Base-by-base conservation (phyloP, 2,329 filamentous ascomycete genomes). In the Colletotrichum chlorophyti region DNA sequence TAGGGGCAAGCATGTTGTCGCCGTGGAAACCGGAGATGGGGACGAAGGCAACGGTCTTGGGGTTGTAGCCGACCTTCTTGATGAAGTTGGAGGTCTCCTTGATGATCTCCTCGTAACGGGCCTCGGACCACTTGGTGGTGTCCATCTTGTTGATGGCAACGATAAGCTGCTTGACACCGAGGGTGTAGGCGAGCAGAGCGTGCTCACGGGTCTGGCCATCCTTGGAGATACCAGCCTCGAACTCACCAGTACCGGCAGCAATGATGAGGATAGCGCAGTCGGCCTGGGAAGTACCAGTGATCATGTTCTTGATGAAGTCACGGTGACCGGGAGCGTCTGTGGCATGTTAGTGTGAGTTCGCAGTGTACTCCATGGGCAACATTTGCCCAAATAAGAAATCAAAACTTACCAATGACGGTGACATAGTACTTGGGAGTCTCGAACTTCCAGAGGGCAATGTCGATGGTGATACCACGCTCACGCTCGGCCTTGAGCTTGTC, bases 301-400 rank as follows among this genome's bases (percentile, higher is more conserved):
- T 99, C 95, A 99, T 99, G 93, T 98, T 99, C 94, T 99, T 99
- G 92, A 99, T 98, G 89, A 98, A 99, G 79, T 99, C 95, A 95
- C 95, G 94, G 85, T 99, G 95, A 84, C 95, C 95, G 76, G 95
- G 95, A 81, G 95, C 95, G 77, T 99, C 91, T 90, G 69, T 9
- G 14, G 31, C 12, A 19, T 2, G 51, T 53, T 23, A 64, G 51
- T 19, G 2, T 3, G 5, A n/a, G n/a, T n/a, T n/a, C n/a, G n/a
- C n/a, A n/a, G n/a, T n/a, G n/a, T n/a, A n/a, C n/a, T n/a, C n/a
- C n/a, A 48, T 40, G 29, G 15, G 34, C 8, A 4, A 14, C 14
- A 12, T 17, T 2, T n/a, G n/a, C 29, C 17, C 7, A 35, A 26
- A 34, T 11, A 6, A 21, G 9, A 17, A 21, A 14, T 49, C 46